phyloP scores from a whole-genome alignment of 257 asterid genomes.

The Solanum sitiens region DNA sequence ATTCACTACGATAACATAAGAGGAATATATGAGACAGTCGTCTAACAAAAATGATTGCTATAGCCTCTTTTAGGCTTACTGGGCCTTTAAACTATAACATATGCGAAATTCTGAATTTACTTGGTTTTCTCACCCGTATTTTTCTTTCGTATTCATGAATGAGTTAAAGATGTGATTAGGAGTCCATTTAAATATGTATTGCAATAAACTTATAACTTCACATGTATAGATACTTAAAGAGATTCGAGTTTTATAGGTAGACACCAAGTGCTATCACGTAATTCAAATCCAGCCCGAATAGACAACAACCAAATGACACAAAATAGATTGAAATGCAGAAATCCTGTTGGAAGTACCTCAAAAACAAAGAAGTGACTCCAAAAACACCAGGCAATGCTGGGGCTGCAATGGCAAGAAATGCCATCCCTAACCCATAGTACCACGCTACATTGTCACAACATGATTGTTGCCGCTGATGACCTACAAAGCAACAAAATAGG shows the following conservation, averaged over 20 bases:
- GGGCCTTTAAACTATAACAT: not conserved
- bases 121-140: not conserved
- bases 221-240: not conserved
- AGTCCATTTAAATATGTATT: not conserved
- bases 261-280: not conserved
- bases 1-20: not conserved
- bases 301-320: not conserved
- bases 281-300: not conserved
- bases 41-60: not conserved
- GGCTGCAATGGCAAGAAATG: slow-evolving; percentile 62
- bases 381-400: slow-evolving; percentile 73
- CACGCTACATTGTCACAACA: slow-evolving; percentile 57
- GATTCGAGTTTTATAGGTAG: not conserved
- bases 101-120: not conserved
- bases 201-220: not conserved
- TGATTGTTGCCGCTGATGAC: slow-evolving; percentile 61
- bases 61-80: not conserved
- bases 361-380: slow-evolving; percentile 76
- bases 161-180: not conserved
- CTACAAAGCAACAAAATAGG: slow-evolving; percentile 26
- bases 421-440: slow-evolving; percentile 71
- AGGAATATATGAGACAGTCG: not conserved
- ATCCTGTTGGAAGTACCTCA: slow-evolving; percentile 22
- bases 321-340: not conserved
- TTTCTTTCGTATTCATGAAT: not conserved